Evolutionary conservation across 2,329 filamentous ascomycete species (phyloP).

Genomic region (Fonsecaea nubica): DNA sequence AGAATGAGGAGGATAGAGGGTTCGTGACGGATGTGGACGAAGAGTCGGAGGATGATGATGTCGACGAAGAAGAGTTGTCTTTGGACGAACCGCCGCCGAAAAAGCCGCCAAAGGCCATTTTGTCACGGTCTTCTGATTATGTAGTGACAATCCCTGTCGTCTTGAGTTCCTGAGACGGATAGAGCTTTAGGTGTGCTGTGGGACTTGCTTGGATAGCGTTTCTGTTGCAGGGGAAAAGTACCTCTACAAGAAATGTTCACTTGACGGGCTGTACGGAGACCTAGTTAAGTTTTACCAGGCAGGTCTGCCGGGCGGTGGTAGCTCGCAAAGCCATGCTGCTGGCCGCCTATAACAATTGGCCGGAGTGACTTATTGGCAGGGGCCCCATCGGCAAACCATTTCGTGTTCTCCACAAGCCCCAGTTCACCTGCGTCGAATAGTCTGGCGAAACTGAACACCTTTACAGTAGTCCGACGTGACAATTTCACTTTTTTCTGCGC

Average conservation of each 20-base stretch:
- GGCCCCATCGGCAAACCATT: background rate
- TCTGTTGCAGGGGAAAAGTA: background rate
- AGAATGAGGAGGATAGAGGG: constrained; percentile 24
- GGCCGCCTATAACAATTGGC: constrained; percentile 5
- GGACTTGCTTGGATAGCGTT: background rate
- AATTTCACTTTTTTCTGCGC: constrained; percentile 9
- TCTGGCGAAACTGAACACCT: constrained; percentile 18
- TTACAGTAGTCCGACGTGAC: constrained; percentile 3
- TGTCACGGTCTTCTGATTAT: constrained; percentile 23
- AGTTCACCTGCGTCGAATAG: constrained; percentile 11
- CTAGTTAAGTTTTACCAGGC: background rate
- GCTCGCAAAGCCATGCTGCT: background rate
- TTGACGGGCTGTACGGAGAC: background rate
- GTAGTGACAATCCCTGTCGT: background rate
- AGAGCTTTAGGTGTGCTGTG: background rate
- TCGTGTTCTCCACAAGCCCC: constrained; percentile 12
- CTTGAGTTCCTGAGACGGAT: background rate
- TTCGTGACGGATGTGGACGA: constrained; percentile 21
- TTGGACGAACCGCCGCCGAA: constrained; percentile 42
- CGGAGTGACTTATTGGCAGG: background rate
- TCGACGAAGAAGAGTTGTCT: constrained; percentile 32
- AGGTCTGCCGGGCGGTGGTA: background rate
- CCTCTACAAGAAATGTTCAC: background rate
- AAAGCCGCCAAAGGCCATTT: constrained; percentile 47
- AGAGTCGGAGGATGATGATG: constrained; percentile 25